Percentiles rank a stretch among this genome's conserved stretches.
Conservation (phyloP, 805 yeast genomes). For the Candida khao-thaluensis region DNA sequence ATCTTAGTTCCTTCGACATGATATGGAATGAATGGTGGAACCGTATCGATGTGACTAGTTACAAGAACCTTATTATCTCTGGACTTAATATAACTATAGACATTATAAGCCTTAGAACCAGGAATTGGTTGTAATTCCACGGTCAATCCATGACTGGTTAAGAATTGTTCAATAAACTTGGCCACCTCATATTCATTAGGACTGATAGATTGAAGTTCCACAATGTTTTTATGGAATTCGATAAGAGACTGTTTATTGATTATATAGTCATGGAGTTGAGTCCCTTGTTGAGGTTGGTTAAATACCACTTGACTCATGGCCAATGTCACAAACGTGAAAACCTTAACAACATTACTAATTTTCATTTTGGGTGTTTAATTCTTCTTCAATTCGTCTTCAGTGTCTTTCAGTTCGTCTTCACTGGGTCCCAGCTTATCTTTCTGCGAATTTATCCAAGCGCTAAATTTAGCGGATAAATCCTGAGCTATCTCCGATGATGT, state of each 20-base stretch:
- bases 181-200: slow-evolving; percentile 34
- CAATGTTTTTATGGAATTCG: slow-evolving; percentile 25
- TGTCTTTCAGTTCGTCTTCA: no score
- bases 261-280: background rate
- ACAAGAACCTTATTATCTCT: slow-evolving; percentile 50
- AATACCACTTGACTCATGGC: background rate
- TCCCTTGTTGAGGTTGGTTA: background rate
- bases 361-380: no score
- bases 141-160: slow-evolving; percentile 46
- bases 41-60: slow-evolving; percentile 71
- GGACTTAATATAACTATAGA: slow-evolving; percentile 56
- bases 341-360: no score
- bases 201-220: slow-evolving; percentile 26
- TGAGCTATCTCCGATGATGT: slow-evolving; percentile 36
- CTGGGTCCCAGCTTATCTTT: slow-evolving; percentile 6
- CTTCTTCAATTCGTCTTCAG: no score
- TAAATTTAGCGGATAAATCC: slow-evolving; percentile 29
- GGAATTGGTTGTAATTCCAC: slow-evolving; percentile 45
- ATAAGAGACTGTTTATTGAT: slow-evolving; percentile 17
- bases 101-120: slow-evolving; percentile 40
- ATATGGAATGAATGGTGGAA: slow-evolving; percentile 64
- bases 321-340: background rate
- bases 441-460: slow-evolving; percentile 26
- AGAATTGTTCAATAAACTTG: slow-evolving; percentile 36
- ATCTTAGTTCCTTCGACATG: slow-evolving; percentile 46